These are phyloP conservation scores for Scheffersomyces coipomensis DNA, from an alignment of 805 yeast species.

Conservation along the genomic window DNA sequence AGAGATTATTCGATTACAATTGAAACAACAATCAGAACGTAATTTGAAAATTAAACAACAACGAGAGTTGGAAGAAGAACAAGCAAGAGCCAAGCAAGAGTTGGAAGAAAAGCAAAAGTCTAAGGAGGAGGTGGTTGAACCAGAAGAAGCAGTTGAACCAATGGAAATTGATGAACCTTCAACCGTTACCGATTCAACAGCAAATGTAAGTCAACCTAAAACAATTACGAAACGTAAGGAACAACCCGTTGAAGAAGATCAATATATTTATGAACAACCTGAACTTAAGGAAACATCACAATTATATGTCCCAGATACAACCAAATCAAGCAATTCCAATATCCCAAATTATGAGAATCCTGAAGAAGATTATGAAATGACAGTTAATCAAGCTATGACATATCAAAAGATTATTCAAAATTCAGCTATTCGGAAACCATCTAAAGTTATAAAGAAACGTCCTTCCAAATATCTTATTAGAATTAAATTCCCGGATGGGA, in stretches of 20 bases:
- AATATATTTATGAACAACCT: conserved; percentile 1
- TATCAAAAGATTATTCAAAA: conserved; percentile 33
- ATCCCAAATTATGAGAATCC: conserved; percentile 37
- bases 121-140: conserved; percentile 1
- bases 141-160: conserved; percentile 1
- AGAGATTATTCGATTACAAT: conserved; percentile 14
- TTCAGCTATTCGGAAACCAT: conserved; percentile 14
- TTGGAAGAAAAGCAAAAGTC: conserved; percentile 1
- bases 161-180: not conserved
- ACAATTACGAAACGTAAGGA: not conserved
- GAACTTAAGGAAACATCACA: conserved; percentile 14
- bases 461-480: conserved; percentile 32
- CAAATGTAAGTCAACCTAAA: not conserved
- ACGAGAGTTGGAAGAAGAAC: conserved; percentile 7
- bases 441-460: conserved; percentile 4
- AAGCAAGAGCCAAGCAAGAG: conserved; percentile 6
- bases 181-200: not conserved
- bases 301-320: conserved; percentile 16
- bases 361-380: conserved; percentile 40
- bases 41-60: conserved; percentile 8
- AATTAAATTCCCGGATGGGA: conserved; percentile 37
- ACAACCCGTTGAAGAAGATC: not conserved
- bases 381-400: conserved; percentile 34
- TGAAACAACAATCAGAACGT: conserved; percentile 14
- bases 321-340: no score